Evolutionary conservation across 2,329 filamentous ascomycete genomes (phyloP).

Genomic region (Chaetomiaceae sp.): DNA sequence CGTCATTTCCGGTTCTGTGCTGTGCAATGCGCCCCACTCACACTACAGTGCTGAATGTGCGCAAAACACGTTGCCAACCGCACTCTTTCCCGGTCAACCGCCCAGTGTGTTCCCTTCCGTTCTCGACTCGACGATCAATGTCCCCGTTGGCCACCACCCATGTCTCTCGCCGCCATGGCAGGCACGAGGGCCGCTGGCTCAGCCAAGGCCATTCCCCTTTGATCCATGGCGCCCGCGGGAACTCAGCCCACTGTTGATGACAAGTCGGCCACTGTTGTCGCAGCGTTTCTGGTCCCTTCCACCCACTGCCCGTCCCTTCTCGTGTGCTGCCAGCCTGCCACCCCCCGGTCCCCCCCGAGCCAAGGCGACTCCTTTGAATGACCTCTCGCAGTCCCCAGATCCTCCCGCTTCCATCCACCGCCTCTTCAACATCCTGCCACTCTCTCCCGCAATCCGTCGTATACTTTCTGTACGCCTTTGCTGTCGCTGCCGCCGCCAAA

Average conservation of each 20-base stretch:
- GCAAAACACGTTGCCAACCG: conserved; percentile 12
- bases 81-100: neutral
- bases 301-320: conserved; percentile 24
- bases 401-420: conserved; percentile 12
- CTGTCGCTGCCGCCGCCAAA: conserved; percentile 19
- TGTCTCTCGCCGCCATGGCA: conserved; percentile 22
- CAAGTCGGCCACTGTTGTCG: conserved; percentile 17
- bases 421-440: conserved; percentile 16
- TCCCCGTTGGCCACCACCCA: conserved; percentile 17
- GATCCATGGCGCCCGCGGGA: conserved; percentile 19
- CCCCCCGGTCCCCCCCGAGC: conserved; percentile 2
- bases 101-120: conserved; percentile 21
- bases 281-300: conserved; percentile 28
- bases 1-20: conserved; percentile 20
- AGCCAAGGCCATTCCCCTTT: conserved; percentile 22
- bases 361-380: conserved; percentile 7
- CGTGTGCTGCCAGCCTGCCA: conserved; percentile 12
- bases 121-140: conserved; percentile 16
- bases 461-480: conserved; percentile 25
- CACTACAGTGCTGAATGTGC: conserved; percentile 17
- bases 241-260: conserved; percentile 25
- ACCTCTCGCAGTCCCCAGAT: neutral
- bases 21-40: conserved; percentile 10
- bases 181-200: conserved; percentile 13
- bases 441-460: conserved; percentile 21